A percentile compares a stretch with the other conserved stretches of the same genome.
These are phyloP conservation scores for Chytriomyces hyalinus DNA, from an alignment of 192 early-diverging fungal species.

Conservation along the genomic window DNA sequence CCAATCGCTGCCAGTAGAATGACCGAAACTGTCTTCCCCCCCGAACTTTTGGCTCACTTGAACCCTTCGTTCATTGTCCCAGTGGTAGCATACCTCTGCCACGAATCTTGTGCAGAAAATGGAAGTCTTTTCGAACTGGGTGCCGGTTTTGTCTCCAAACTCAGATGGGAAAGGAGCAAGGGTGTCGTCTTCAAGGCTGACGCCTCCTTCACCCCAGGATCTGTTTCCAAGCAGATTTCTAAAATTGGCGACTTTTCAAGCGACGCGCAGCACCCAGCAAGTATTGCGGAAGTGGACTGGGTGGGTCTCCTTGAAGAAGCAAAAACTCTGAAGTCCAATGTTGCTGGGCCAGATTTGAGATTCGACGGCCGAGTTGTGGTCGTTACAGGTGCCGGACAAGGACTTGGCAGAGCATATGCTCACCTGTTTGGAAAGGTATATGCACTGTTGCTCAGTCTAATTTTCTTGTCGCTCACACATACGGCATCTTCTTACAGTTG, in stretches of 20 bases:
- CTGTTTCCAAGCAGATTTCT: slow-evolving; percentile 76
- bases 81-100: slow-evolving; percentile 87
- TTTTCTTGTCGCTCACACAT: neutral
- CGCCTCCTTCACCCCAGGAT: slow-evolving; percentile 79
- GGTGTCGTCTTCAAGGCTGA: slow-evolving; percentile 93
- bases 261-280: slow-evolving; percentile 70
- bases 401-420: slow-evolving; percentile 91
- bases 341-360: slow-evolving; percentile 58
- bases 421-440: slow-evolving; percentile 76
- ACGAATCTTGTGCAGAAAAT: slow-evolving; percentile 76
- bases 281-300: slow-evolving; percentile 84
- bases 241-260: slow-evolving; percentile 70
- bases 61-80: slow-evolving; percentile 98
- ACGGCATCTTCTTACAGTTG: slow-evolving; percentile 37
- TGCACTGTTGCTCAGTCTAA: neutral
- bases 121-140: slow-evolving; percentile 96
- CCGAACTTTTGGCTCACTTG: slow-evolving; percentile 91
- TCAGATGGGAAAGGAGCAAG: slow-evolving; percentile 87
- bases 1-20: slow-evolving; percentile 96
- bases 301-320: slow-evolving; percentile 77
- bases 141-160: slow-evolving; percentile 91
- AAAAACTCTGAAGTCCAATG: slow-evolving; percentile 69
- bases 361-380: slow-evolving; percentile 83
- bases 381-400: slow-evolving; percentile 90
- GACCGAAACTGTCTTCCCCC: slow-evolving; percentile 91